These are phyloP conservation scores for Taphrina populina DNA, from an alignment of 1,139 yeast genomes.

Conservation along the genomic window DNA sequence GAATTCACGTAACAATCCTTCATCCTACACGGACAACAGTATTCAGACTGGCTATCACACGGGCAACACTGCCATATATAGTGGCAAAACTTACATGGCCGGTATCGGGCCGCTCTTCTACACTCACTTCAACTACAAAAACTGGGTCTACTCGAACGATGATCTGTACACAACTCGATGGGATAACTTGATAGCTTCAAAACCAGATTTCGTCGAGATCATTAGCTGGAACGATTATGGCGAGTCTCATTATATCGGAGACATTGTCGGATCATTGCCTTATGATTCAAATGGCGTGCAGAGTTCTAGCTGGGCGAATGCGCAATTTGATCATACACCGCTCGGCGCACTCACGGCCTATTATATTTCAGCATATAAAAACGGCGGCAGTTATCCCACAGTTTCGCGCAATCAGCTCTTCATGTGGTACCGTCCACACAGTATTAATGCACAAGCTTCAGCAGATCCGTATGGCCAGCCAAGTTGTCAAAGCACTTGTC, in stretches of 20 bases:
- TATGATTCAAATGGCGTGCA: slow-evolving; percentile 4
- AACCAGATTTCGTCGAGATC: slow-evolving; percentile 35
- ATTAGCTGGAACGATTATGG: slow-evolving; percentile 38
- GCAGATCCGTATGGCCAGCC: slow-evolving; percentile 23
- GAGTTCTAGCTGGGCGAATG: slow-evolving; percentile 16
- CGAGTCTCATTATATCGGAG: slow-evolving; percentile 36
- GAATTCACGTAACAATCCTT: slow-evolving; percentile 5
- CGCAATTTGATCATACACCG: slow-evolving; percentile 22
- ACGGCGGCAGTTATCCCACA: slow-evolving; percentile 23
- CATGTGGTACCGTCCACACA: slow-evolving; percentile 34
- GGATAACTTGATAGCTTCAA: slow-evolving; percentile 25
- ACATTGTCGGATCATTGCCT: slow-evolving; percentile 22
- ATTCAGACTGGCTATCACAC: slow-evolving; percentile 1
- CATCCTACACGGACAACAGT: not conserved
- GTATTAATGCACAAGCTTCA: slow-evolving; percentile 30
- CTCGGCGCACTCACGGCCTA: slow-evolving; percentile 14
- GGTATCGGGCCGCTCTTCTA: slow-evolving; percentile 36
- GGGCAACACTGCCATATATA: not conserved
- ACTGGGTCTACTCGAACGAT: slow-evolving; percentile 30
- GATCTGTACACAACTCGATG: slow-evolving; percentile 33
- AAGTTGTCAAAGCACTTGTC: not conserved
- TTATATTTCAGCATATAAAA: slow-evolving; percentile 32
- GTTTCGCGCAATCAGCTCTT: slow-evolving; percentile 11
- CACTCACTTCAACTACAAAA: slow-evolving; percentile 35
- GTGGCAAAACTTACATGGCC: slow-evolving; percentile 36